Conservation (phyloP, 306 rosid genomes). For the Casuarina cunninghamiana region DNA sequence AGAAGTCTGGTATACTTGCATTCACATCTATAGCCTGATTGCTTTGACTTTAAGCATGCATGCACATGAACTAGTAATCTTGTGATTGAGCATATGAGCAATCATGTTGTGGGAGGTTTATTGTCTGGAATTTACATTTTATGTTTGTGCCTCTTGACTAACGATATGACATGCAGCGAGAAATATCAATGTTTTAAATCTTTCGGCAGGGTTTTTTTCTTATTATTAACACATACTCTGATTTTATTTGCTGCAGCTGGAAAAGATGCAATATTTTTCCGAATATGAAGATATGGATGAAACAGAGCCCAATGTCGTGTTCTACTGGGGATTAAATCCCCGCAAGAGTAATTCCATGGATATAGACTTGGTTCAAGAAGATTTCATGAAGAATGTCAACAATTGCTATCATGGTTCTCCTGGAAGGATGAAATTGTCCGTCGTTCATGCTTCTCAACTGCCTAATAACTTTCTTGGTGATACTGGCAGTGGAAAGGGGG, state of each 20-base stretch:
- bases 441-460: conserved; percentile 26
- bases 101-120: background rate
- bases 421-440: conserved; percentile 41
- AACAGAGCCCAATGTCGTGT: conserved; percentile 39
- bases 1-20: background rate
- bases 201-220: background rate
- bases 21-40: background rate
- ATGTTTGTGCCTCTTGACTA: background rate
- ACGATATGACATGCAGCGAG: background rate
- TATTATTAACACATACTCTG: background rate
- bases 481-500: conserved; percentile 10
- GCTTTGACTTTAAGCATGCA: background rate
- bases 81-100: background rate
- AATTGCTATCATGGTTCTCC: conserved; percentile 28
- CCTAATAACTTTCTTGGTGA: conserved; percentile 31
- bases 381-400: conserved; percentile 35
- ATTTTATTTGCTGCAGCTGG: conserved; percentile 36
- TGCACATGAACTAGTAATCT: background rate
- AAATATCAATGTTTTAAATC: background rate
- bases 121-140: background rate
- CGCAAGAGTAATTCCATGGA: conserved; percentile 7
- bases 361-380: conserved; percentile 24
- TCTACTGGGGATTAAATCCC: conserved; percentile 46
- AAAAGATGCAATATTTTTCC: conserved; percentile 39
- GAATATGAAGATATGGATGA: conserved; percentile 36